A percentile compares a stretch with the other conserved stretches of the same genome.
These are phyloP conservation scores for Ogataea populi-albae DNA, from an alignment of 805 yeast genomes.

Conservation along the genomic window DNA sequence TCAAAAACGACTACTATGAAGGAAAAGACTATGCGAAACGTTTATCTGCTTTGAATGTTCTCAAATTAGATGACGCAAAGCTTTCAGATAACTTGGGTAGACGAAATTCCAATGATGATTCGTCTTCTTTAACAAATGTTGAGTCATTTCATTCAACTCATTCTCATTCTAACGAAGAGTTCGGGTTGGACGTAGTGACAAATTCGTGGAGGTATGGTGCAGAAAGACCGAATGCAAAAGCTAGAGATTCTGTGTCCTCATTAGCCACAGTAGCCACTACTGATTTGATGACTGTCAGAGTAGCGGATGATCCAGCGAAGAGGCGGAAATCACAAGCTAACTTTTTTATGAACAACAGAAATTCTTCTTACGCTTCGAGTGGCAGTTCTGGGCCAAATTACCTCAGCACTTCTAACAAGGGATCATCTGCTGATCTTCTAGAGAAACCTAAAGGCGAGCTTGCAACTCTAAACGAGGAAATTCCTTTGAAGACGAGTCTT, in stretches of 20 bases:
- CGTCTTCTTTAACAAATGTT: conserved; percentile 54
- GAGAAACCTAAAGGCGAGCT: conserved; percentile 12
- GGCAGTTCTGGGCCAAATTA: conserved; percentile 15
- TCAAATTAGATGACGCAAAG: conserved; percentile 46
- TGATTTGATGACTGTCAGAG: conserved; percentile 73
- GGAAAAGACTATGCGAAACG: conserved; percentile 30
- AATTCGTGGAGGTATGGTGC: conserved; percentile 60
- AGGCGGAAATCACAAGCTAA: conserved; percentile 36
- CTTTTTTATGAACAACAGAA: conserved; percentile 36
- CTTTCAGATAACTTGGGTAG: conserved; percentile 18
- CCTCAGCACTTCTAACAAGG: conserved; percentile 8
- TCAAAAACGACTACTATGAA: conserved; percentile 30
- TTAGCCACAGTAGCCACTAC: conserved; percentile 83
- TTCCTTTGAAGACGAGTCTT: conserved; percentile 9
- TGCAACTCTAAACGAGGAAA: conserved; percentile 13
- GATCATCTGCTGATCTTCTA: conserved; percentile 14
- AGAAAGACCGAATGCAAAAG: conserved; percentile 34
- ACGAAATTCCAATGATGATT: conserved; percentile 29
- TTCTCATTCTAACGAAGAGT: conserved; percentile 31
- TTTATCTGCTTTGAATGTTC: conserved; percentile 48
- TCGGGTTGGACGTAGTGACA: conserved; percentile 37
- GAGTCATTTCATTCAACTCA: conserved; percentile 30
- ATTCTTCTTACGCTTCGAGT: conserved; percentile 15
- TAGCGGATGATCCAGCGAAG: conserved; percentile 58
- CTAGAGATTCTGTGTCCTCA: conserved; percentile 67